Evolutionary conservation across 768 basidiomycete genomes (phyloP).

Genomic region (Neoboletus magnificus): DNA sequence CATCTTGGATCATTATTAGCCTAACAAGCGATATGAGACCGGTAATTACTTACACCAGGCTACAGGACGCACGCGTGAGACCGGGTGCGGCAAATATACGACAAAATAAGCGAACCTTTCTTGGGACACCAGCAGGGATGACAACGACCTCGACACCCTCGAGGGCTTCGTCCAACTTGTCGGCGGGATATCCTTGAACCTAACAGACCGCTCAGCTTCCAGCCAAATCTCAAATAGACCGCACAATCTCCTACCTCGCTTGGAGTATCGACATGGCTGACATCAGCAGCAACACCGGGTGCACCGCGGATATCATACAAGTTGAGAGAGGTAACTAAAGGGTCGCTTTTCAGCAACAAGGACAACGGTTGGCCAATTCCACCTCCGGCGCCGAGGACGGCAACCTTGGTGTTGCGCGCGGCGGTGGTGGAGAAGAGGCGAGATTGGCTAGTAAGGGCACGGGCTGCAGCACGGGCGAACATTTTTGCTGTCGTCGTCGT

Average conservation of each 20-base stretch:
- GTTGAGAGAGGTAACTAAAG: constrained; percentile 78
- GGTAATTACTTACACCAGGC: constrained; percentile 70
- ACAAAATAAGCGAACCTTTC: constrained; percentile 63
- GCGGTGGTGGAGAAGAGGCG: constrained; percentile 77
- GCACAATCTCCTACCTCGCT: constrained; percentile 58
- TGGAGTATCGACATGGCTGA: constrained; percentile 90
- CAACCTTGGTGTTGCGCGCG: constrained; percentile 78
- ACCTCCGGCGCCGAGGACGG: constrained; percentile 96
- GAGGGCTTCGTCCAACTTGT: constrained; percentile 86
- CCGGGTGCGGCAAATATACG: neutral
- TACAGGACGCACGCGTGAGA: constrained; percentile 38
- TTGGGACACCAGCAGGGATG: constrained; percentile 98
- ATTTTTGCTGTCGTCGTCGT: constrained; percentile 41
- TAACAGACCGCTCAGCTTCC: constrained; percentile 30
- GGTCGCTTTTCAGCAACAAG: constrained; percentile 83
- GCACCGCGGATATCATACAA: constrained; percentile 40
- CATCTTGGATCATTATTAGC: constrained; percentile 59
- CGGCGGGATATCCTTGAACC: constrained; percentile 79
- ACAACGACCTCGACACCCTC: constrained; percentile 90
- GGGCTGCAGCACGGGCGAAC: constrained; percentile 64
- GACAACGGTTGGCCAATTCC: constrained; percentile 98
- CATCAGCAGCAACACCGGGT: constrained; percentile 91
- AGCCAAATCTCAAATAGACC: neutral
- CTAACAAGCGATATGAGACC: neutral
- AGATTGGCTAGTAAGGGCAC: constrained; percentile 50